Conservation (phyloP, 495 filamentous ascomycete genomes). For the Rhypophila decipiens region DNA sequence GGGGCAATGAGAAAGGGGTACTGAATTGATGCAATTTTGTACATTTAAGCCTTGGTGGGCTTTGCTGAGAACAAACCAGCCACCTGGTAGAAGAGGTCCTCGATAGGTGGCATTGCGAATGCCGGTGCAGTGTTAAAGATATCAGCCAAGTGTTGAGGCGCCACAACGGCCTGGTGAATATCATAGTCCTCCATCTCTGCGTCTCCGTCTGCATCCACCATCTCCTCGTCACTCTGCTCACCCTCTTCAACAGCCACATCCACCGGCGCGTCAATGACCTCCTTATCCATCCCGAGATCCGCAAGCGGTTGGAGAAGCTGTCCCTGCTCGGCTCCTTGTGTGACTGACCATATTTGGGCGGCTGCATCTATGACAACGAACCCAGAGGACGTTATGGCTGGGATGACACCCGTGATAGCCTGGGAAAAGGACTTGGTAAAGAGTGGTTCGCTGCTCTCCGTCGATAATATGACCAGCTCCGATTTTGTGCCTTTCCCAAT, state of each 20-base stretch:
- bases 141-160: conserved; percentile 59
- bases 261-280: conserved; percentile 15
- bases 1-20: too few species aligned
- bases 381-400: conserved; percentile 48
- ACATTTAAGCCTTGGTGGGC: conserved; percentile 16
- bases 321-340: conserved; percentile 41
- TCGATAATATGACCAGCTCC: conserved; percentile 52
- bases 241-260: conserved; percentile 31
- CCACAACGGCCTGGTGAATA: conserved; percentile 46
- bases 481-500: conserved; percentile 28
- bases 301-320: conserved; percentile 43
- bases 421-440: conserved; percentile 40
- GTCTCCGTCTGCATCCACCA: conserved; percentile 25
- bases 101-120: conserved; percentile 70
- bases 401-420: conserved; percentile 48
- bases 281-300: conserved; percentile 39
- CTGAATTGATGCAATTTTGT: background rate
- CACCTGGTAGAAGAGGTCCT: conserved; percentile 72
- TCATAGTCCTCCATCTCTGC: conserved; percentile 36
- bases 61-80: conserved; percentile 52
- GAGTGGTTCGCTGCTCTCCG: conserved; percentile 40
- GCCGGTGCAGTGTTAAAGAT: conserved; percentile 70
- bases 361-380: conserved; percentile 56
- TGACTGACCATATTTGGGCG: conserved; percentile 50
- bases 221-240: conserved; percentile 43